Base-by-base conservation (phyloP, 2,329 filamentous ascomycete species). In the Tolypocladium album region DNA sequence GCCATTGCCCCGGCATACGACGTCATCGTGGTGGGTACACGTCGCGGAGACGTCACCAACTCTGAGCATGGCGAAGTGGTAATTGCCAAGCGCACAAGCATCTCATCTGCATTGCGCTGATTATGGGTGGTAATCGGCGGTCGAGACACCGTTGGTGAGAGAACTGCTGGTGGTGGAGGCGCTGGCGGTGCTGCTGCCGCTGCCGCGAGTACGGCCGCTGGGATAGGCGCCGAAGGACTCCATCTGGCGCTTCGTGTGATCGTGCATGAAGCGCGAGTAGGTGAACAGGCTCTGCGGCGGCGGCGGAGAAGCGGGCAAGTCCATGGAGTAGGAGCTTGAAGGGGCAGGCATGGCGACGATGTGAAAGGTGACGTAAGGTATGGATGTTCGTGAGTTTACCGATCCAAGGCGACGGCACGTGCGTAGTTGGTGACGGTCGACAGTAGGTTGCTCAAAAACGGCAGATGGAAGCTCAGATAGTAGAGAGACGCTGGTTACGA, bases 161-260 rank as follows among this genome's bases (percentile, higher is more conserved):
- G 61, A 56, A 20, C 61, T 64, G 56, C 56, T 58, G 7, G 64
- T 63, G 22, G 65, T 65, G 15, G 64, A 60, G n/a, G 67, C 62
- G 53, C 60, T 63, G 42, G 42, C 57, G 20, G 62, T 65, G 45
- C 59, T 63, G 53, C 60, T 63, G 42, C 47, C 57, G 20, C 62
- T 65, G 45, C 59, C 59, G 40, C 63, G 63, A 13, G 66, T 55
- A 34, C 66, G 59, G n/a, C 12, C 15, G 11, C 43, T 24, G 2
- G 65, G 60, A 39, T 61, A 62, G 34, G 68, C 66, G 1, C 79
- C 76, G 13, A 78, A 76, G 4, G 77, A 75, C 62, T 87, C 83
- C 82, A 88, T 86, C 69, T 86, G 85, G 60, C 79, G 76, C 76
- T 84, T 85, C 62, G 85, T 88, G 74, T 88, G 83, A 59, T 81